Base-by-base conservation (phyloP, 1,139 yeast genomes). In the Pichia sp. region DNA sequence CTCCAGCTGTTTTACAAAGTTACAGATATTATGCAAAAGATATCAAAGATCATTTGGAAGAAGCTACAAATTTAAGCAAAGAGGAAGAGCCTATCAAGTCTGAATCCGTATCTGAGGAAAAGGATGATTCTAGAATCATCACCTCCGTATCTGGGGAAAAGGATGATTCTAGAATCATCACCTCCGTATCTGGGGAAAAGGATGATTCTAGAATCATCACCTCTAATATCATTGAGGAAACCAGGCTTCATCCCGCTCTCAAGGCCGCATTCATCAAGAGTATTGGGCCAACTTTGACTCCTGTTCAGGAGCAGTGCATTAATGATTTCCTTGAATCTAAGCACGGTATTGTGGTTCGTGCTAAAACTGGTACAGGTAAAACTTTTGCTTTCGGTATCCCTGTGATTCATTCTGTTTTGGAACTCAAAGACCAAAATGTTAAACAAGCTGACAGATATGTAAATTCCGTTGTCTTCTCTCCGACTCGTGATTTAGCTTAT, bases 291-390 rank as follows among this genome's bases (percentile, higher is more conserved):
- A 62, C 64, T 43, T 76, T 90, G 61, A 88, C 97, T 0, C 82
- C 87, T 1, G 96, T 89, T 19, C 98, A 90, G 68, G 83, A 84
- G 52, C 75, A 78, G 60, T 78, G 96, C 5, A 72, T 90, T 47
- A 71, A 80, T 51, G 95, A 95, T 8, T 71, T 88, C 51, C 65
- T 75, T 22, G 70, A 73, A 40, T 76, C 79, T 39, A 71, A 76
- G 42, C 68, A 67, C 12, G 91, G 95, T 58, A 74, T 89, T 51
- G 90, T 90, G 25, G 93, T 88, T 37, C 78, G 95, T 60, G 97
- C 97, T 36, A 88, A 88, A 66, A 91, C 98, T 4, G 98, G 97
- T 65, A 90, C 97, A 1, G 98, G 97, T 64, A 91, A 91, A 68
- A 91, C 97, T 0, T 80, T 87, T 55, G 95, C 96, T 0, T 91